A percentile compares a stretch with the other conserved stretches of the same genome.
Conservation (phyloP, 139 green algal species). For the Nannochloris sp. region DNA sequence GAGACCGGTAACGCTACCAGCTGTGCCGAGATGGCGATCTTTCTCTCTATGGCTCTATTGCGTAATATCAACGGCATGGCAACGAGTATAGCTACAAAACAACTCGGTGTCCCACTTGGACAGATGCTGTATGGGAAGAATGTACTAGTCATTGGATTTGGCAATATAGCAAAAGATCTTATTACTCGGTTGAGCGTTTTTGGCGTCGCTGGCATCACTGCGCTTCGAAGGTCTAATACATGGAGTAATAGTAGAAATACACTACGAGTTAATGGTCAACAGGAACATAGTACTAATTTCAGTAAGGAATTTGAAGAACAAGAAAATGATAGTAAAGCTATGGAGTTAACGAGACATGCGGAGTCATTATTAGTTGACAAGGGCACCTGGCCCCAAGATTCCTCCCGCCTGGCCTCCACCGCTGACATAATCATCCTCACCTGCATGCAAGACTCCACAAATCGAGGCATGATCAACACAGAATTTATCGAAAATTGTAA, state of each 20-base stretch:
- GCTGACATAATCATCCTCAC: slow-evolving; percentile 42
- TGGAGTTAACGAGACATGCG: background rate
- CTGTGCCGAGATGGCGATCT: slow-evolving; percentile 63
- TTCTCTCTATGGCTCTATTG: slow-evolving; percentile 47
- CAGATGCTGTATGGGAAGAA: slow-evolving; percentile 29
- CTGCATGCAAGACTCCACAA: slow-evolving; percentile 31
- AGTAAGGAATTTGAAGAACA: background rate
- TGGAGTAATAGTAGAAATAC: background rate
- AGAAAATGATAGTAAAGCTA: background rate
- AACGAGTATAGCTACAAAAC: slow-evolving; percentile 12
- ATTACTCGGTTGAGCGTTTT: slow-evolving; percentile 34
- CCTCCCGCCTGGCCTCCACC: slow-evolving; percentile 1
- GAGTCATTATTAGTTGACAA: slow-evolving; percentile 13
- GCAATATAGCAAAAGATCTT: slow-evolving; percentile 47
- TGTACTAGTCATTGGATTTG: slow-evolving; percentile 41
- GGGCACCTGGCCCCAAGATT: slow-evolving; percentile 21
- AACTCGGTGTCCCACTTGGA: slow-evolving; percentile 34
- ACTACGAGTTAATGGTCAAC: background rate
- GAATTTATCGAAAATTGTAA: slow-evolving; percentile 38
- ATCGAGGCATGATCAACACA: slow-evolving; percentile 32
- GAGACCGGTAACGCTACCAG: slow-evolving; percentile 52
- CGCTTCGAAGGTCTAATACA: background rate
- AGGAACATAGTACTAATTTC: background rate
- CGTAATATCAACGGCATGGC: slow-evolving; percentile 32
- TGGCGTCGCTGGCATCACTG: slow-evolving; percentile 1